phyloP scores from a whole-genome alignment of 2,329 filamentous ascomycete genomes.

The Sclerotinia glacialis region DNA sequence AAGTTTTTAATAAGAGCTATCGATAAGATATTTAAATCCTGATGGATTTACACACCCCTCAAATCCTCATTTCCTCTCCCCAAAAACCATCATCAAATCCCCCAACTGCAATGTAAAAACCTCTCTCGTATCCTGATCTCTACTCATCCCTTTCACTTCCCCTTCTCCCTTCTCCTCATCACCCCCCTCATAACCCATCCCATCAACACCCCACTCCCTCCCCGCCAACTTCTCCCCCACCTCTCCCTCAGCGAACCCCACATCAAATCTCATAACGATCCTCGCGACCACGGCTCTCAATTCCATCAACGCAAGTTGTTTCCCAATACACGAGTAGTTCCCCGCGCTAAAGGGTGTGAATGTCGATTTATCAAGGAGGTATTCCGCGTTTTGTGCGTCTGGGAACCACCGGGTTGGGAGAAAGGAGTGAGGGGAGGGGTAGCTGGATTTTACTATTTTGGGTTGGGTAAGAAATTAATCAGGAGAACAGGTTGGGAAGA shows the following conservation, averaged over 20 bases:
- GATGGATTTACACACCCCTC: no score
- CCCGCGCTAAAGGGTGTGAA: slow-evolving; percentile 37
- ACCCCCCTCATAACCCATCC: not conserved
- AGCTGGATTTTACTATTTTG: slow-evolving; percentile 14
- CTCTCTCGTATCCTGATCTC: not conserved
- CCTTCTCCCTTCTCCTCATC: not conserved
- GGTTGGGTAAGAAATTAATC: no score
- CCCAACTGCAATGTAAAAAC: not conserved
- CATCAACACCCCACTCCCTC: not conserved
- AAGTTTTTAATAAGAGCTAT: no score
- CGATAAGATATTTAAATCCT: no score
- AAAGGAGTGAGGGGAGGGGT: slow-evolving; percentile 31
- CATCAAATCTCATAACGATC: not conserved
- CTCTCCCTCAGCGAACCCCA: not conserved
- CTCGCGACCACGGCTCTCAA: slow-evolving; percentile 34
- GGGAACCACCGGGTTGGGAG: slow-evolving; percentile 39
- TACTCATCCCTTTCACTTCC: not conserved
- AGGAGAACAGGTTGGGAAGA: no score
- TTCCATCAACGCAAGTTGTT: slow-evolving; percentile 39
- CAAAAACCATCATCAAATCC: not conserved
- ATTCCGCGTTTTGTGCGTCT: slow-evolving; percentile 19
- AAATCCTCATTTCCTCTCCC: not conserved
- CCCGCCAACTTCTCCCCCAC: not conserved
- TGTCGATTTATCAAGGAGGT: slow-evolving; percentile 31
- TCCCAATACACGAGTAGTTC: slow-evolving; percentile 38